Evolutionary conservation across 2,329 filamentous ascomycete genomes (phyloP), one percentile per base, ranked within the genome.

Genomic region (Cladophialophora yegresii): DNA sequence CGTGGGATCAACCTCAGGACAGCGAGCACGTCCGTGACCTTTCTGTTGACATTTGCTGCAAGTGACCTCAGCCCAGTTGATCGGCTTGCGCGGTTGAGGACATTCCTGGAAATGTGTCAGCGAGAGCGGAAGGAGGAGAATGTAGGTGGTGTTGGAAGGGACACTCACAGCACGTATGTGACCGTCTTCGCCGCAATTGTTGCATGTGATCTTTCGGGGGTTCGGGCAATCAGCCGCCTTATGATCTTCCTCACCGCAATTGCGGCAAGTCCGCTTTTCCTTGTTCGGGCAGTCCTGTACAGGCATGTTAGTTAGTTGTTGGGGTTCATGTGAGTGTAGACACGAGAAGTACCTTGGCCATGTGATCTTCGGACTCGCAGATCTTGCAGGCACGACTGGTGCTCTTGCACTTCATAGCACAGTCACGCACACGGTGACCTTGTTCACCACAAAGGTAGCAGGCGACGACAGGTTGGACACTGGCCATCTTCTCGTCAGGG

Each of bases 391-490:
- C 63, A 55, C 69, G 64, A 12, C 64, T 61, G 40, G 40, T 53
- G 55, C 65, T 64, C 58, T 66, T 57, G 32, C 65, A 68, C 28
- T 70, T 64, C 79, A 80, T 71, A 8, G 72, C 69, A 69, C 81
- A 83, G 65, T 83, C 80, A 58, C 81, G 81, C 69, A 77, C 78
- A 66, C 81, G 79, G 69, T 84, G 82, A 20, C 82, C 81, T 16
- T 73, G 57, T 26, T 76, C 75, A 22, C 72, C 65, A 40, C 70
- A 85, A 67, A 83, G 82, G 61, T 77, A 75, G 71, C 83, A 85
- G 54, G 78, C 79, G 64, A 85, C 78, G 54, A 78, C 76, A 20
- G 79, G 72, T 54, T 75, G 77, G 23, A 80, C 79, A 5, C 71
- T 65, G 23, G 75, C 72, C 0, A 67, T 61, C 62, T 76, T 76